phyloP scores from a whole-genome alignment of 2,329 filamentous ascomycete species.

The Sordariomycetes sp. region DNA sequence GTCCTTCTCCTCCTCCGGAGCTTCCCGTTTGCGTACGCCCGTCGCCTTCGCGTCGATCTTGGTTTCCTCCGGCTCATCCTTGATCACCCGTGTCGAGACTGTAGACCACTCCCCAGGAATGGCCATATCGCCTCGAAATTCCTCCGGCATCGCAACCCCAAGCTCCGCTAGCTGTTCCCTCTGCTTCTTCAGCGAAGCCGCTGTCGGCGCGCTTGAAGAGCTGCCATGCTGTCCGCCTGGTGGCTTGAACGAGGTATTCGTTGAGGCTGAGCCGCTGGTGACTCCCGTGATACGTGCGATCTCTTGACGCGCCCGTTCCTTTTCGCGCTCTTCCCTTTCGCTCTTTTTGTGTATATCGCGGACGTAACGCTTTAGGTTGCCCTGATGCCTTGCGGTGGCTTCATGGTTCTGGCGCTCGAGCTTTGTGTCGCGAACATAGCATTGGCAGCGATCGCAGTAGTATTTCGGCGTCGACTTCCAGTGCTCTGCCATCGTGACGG shows the following conservation, averaged over 20 bases:
- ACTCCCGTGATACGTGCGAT: slow-evolving; percentile 78
- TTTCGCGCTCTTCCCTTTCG: slow-evolving; percentile 71
- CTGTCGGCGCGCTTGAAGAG: slow-evolving; percentile 15
- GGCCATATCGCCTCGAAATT: slow-evolving; percentile 71
- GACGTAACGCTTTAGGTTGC: slow-evolving; percentile 78
- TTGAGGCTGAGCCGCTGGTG: slow-evolving; percentile 35
- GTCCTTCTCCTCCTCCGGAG: slow-evolving; percentile 50
- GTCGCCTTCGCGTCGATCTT: slow-evolving; percentile 38
- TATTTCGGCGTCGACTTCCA: slow-evolving; percentile 98
- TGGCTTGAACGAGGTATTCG: slow-evolving; percentile 1
- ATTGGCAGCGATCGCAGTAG: slow-evolving; percentile 96
- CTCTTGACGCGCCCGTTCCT: slow-evolving; percentile 74
- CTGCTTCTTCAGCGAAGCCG: slow-evolving; percentile 70
- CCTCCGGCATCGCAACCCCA: slow-evolving; percentile 76
- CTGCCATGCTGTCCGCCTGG: slow-evolving; percentile 1
- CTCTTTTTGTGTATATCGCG: slow-evolving; percentile 80
- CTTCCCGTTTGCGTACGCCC: slow-evolving; percentile 54
- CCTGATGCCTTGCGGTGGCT: slow-evolving; percentile 75
- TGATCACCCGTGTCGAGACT: slow-evolving; percentile 51
- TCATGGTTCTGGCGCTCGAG: slow-evolving; percentile 88
- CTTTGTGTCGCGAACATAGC: slow-evolving; percentile 84
- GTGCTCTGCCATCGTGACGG: slow-evolving; percentile 73
- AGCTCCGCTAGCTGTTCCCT: slow-evolving; percentile 80
- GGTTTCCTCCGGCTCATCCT: slow-evolving; percentile 28
- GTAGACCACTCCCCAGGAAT: slow-evolving; percentile 84